phyloP scores from a whole-genome alignment of 2,329 filamentous ascomycete genomes.

The Penicillium sp. region DNA sequence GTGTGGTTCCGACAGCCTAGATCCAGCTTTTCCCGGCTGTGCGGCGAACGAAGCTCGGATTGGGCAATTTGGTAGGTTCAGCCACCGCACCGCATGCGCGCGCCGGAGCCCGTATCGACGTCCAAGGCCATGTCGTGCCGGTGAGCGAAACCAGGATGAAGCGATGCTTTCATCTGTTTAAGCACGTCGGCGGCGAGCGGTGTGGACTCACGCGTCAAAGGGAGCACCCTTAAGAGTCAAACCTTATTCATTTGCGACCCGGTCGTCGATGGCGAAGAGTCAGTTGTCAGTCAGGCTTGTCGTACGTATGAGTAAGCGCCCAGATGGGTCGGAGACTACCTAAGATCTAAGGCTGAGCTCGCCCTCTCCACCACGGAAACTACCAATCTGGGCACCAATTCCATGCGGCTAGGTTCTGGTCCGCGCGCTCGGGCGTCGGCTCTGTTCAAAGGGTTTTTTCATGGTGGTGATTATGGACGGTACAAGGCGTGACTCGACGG shows the following conservation, averaged over 20 bases:
- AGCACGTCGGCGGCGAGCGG: too few species aligned
- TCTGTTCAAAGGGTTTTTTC: conserved; percentile 9
- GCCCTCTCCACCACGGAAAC: too few species aligned
- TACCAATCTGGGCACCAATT: conserved; percentile 10
- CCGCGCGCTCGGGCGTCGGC: conserved; percentile 17
- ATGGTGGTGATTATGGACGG: conserved; percentile 3
- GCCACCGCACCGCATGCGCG: conserved; percentile 18
- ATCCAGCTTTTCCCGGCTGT: too few species aligned
- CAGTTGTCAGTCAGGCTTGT: too few species aligned
- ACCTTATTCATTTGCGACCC: too few species aligned
- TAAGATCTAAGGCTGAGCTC: conserved; percentile 22
- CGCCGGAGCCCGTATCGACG: conserved; percentile 7
- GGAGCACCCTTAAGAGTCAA: too few species aligned
- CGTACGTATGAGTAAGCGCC: not conserved
- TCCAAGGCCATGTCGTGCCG: conserved; percentile 5
- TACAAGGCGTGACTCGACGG: conserved; percentile 11
- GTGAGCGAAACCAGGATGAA: conserved; percentile 12
- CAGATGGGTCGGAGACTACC: conserved; percentile 5
- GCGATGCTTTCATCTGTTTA: too few species aligned
- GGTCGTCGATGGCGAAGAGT: not conserved
- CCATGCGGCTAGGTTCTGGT: conserved; percentile 9
- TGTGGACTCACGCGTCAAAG: too few species aligned
- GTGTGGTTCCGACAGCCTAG: too few species aligned
- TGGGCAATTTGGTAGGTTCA: conserved; percentile 20
- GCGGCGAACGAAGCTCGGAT: too few species aligned